Base-by-base conservation (phyloP, 805 yeast species). In the Candida koratica region DNA sequence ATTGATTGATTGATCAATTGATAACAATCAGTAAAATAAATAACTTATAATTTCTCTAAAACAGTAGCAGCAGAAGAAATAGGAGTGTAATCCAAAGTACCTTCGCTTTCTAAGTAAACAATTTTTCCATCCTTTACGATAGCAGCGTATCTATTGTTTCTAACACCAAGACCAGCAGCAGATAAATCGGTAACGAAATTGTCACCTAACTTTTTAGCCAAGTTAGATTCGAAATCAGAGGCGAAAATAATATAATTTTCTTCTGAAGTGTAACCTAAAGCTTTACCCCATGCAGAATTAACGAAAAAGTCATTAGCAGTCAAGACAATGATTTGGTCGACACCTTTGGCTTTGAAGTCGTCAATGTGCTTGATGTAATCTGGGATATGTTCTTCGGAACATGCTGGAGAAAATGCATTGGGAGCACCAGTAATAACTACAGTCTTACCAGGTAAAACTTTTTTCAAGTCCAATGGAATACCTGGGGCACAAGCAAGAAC, bases 331-430 rank as follows among this genome's bases (percentile, higher is more conserved):
- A 66, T 49, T 22, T 56, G 51, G 23, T 52, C 51, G 25, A 64
- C 55, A 25, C 61, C 58, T 49, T 62, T 59, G 12, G 54, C 52
- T 39, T 52, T 52, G 53, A 84, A 71, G 37, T 74, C 71, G 5
- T 55, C 56, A 37, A 72, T 56, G 44, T 75, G 64, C 39, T 53
- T 57, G 48, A 66, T 55, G 13, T 50, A 39, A 28, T 49, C 54
- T 4, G 72, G 72, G 33, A 66, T 58, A 47, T 66, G 72, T 48
- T 60, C 53, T 44, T 60, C 71, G 18, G 70, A 61, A 44, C 72
- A 66, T 3, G 68, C 58, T 19, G 70, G 94, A 17, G 95, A 84
- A 70, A 84, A 85, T 8, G 95, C 93, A 44, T 89, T 94, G 43
- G 94, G 93, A 22, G 84, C 88, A 41, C 83, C 71, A 20, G 86